Evolutionary conservation across 1,284 basidiomycete species (phyloP), one percentile per base, ranked within the genome.

Genomic region (Moesziomyces sp.): DNA sequence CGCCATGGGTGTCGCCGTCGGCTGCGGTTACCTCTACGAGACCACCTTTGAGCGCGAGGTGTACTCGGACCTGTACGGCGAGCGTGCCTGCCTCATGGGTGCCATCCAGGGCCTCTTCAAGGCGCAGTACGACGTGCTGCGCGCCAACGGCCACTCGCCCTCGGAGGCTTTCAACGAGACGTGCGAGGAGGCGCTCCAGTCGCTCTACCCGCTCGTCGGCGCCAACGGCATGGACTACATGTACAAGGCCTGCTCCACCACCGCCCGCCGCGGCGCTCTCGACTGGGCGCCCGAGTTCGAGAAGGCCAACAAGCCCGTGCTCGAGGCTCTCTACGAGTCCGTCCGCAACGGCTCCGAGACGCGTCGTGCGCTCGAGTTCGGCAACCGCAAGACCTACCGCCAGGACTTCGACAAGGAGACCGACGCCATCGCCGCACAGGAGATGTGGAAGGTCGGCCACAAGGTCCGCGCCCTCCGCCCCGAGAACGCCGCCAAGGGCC

Each of bases 111-210:
- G 96, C 81, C 91, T 99, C 85, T 99, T 99, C 92, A 89, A 94
- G 83, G 96, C 96, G 55, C 94, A 99, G 87, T 99, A 99, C 91
- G 91, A 98, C 88, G 92, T 98, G 69, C 93, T 99, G 84, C 93
- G 96, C 84, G 93, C 92, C 85, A 99, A 99, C 86, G 97, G 97
- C 72, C 96, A 99, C 90, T 88, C 90, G 18, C 97, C 96, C 65
- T 97, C 95, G 46, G 96, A 99, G 86, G 96, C 94, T 66, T 98
- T 99, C 90, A 99, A 99, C 87, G 96, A 99, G 89, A 99, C 97
- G 73, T 80, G 80, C 59, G 96, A 99, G 87, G 96, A 99, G 88
- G 97, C 97, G 19, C 97, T 97, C 52, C 94, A 98, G 86, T 97
- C 94, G 58, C 91, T 99, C 77, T 98, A 94, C 89, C 96, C 97